Conservation (phyloP, 2,329 filamentous ascomycete genomes). For the Onygena corvina region DNA sequence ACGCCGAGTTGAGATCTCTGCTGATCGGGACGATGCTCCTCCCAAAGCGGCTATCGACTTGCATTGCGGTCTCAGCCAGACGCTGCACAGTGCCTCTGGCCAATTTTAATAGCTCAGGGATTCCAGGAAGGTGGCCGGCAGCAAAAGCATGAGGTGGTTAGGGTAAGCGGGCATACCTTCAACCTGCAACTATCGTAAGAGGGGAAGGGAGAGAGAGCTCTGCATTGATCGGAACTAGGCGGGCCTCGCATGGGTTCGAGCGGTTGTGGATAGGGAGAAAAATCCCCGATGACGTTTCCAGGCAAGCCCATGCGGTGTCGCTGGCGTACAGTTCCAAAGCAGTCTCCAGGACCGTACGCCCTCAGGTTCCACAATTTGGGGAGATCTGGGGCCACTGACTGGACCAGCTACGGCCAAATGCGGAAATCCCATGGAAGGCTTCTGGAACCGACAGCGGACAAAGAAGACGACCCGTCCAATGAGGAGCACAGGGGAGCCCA, state of each 20-base stretch:
- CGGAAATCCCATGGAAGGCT: conserved; percentile 8
- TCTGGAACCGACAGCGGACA: conserved; percentile 2
- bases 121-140: conserved; percentile 1
- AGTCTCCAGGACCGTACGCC: too few species aligned
- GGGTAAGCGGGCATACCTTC: too few species aligned
- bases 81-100: conserved; percentile 1
- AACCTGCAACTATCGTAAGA: too few species aligned
- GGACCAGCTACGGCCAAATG: conserved; percentile 6
- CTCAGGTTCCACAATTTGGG: neutral
- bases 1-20: neutral
- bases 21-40: neutral
- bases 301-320: neutral
- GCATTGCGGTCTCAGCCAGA: neutral
- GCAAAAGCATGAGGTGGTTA: too few species aligned
- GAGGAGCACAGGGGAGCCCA: neutral
- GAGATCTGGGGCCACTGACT: neutral
- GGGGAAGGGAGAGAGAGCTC: too few species aligned
- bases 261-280: neutral
- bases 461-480: neutral
- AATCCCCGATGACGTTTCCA: conserved; percentile 6
- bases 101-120: conserved; percentile 4
- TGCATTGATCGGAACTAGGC: conserved; percentile 1
- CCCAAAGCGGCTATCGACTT: conserved; percentile 5
- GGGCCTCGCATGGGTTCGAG: neutral
- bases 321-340: too few species aligned